Evolutionary conservation across 495 filamentous ascomycete species (phyloP).

Genomic region (Penicillium manginii): DNA sequence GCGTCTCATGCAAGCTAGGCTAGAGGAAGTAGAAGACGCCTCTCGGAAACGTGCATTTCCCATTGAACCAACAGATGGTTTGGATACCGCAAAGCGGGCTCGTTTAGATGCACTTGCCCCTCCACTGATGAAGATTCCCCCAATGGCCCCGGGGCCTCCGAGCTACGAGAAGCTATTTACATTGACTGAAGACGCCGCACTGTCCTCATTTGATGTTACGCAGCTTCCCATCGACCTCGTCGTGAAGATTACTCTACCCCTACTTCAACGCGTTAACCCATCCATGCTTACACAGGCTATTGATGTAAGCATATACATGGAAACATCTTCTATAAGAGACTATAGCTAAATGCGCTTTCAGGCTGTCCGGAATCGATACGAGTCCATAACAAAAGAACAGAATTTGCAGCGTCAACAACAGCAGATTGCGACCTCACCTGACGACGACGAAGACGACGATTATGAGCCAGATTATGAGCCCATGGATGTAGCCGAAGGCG

Average conservation of each 20-base stretch:
- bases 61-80: slow-evolving; percentile 67
- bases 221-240: slow-evolving; percentile 74
- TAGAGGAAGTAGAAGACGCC: slow-evolving; percentile 71
- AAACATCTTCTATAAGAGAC: neutral
- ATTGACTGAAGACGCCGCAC: slow-evolving; percentile 69
- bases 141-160: slow-evolving; percentile 71
- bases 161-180: slow-evolving; percentile 83
- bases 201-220: slow-evolving; percentile 81
- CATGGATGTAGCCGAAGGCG: slow-evolving; percentile 72
- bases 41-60: slow-evolving; percentile 74
- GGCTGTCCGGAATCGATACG: slow-evolving; percentile 52
- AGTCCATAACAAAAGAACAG: slow-evolving; percentile 49
- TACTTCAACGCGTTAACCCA: slow-evolving; percentile 66
- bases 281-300: slow-evolving; percentile 68
- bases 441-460: slow-evolving; percentile 81
- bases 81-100: slow-evolving; percentile 70
- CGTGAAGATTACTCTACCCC: slow-evolving; percentile 72
- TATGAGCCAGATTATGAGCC: slow-evolving; percentile 85
- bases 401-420: slow-evolving; percentile 39
- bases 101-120: slow-evolving; percentile 61
- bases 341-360: slow-evolving; percentile 32
- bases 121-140: slow-evolving; percentile 60
- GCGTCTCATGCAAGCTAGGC: slow-evolving; percentile 69
- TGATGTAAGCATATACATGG: slow-evolving; percentile 47
- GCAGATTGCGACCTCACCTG: slow-evolving; percentile 48